These are phyloP conservation scores for Zea luxurians DNA, from an alignment of 176 grass and related monocot genomes.

Conservation along the genomic window DNA sequence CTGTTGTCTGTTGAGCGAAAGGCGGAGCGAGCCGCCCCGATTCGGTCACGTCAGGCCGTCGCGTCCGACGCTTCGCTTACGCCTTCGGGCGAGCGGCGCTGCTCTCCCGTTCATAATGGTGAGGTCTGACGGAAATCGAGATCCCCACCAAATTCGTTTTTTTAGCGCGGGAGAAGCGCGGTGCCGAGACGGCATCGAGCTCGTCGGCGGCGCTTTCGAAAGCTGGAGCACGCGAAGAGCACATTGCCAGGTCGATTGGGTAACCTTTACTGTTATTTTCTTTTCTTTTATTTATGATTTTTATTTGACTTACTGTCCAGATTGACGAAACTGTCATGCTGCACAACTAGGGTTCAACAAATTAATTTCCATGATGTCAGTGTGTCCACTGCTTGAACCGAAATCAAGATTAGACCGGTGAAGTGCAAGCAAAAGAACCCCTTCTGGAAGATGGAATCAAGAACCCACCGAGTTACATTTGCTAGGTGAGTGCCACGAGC, in stretches of 20 bases:
- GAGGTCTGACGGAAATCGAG: background rate
- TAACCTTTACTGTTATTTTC: background rate
- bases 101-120: slow-evolving; percentile 32
- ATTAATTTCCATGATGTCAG: background rate
- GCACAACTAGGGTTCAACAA: background rate
- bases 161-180: background rate
- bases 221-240: background rate
- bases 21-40: background rate
- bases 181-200: background rate
- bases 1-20: background rate
- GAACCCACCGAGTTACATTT: background rate
- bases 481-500: background rate
- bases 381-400: background rate
- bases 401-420: background rate
- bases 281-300: background rate
- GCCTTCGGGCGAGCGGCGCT: background rate
- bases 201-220: background rate
- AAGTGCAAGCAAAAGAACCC: background rate
- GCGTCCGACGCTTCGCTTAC: slow-evolving; percentile 19
- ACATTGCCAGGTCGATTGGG: background rate
- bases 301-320: background rate
- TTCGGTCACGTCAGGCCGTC: background rate
- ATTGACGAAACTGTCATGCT: background rate
- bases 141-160: slow-evolving; percentile 29
- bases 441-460: background rate